Evolutionary conservation across 2,329 filamentous ascomycete genomes (phyloP).

Genomic region (Diaporthe sp.): DNA sequence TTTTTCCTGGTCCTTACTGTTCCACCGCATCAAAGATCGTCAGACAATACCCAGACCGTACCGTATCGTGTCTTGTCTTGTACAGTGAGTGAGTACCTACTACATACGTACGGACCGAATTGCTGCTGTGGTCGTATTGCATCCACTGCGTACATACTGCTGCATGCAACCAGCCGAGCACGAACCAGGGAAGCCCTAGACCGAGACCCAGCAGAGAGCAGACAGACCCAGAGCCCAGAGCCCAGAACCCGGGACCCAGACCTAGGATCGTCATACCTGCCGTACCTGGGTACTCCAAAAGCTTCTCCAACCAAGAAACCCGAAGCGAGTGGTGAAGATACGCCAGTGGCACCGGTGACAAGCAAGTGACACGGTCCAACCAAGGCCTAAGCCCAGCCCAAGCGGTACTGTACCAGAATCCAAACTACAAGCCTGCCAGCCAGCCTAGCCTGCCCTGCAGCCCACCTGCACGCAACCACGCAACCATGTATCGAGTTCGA

Average conservation of each 20-base stretch:
- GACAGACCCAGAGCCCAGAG: neutral
- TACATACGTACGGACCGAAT: neutral
- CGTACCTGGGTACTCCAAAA: neutral
- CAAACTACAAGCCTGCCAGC: no score
- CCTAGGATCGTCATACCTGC: conserved; percentile 15
- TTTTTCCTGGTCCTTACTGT: neutral
- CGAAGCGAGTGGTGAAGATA: no score
- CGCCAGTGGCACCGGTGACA: conserved; percentile 13
- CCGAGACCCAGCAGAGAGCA: neutral
- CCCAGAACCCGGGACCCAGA: neutral
- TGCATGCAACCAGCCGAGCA: conserved; percentile 26
- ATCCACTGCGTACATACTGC: conserved; percentile 3
- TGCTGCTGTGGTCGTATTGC: conserved; percentile 2
- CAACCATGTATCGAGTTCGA: conserved; percentile 25
- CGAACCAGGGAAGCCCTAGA: conserved; percentile 12
- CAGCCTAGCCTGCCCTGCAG: neutral
- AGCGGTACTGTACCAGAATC: neutral
- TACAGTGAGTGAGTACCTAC: no score
- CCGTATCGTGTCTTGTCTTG: no score
- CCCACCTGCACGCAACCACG: neutral
- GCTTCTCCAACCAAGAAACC: neutral
- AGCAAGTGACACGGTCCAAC: conserved; percentile 4
- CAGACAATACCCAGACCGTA: neutral
- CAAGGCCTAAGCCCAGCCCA: conserved; percentile 12
- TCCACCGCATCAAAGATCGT: neutral